Base-by-base conservation (phyloP, 2,329 filamentous ascomycete species). In the Lachnellula cervina region DNA sequence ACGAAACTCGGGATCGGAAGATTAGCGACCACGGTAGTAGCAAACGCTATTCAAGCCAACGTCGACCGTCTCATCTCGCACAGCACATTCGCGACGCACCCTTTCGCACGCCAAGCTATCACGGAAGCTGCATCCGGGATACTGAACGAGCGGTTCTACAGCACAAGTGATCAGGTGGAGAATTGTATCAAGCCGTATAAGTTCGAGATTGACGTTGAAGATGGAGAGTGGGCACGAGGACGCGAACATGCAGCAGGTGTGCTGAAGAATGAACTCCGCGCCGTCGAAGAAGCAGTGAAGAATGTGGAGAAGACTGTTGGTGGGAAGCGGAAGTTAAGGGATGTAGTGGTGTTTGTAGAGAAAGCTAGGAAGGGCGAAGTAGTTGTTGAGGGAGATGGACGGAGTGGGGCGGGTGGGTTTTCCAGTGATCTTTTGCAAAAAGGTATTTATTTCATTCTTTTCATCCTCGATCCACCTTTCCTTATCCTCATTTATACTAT, bases 131-230 rank as follows among this genome's bases (percentile, higher is more conserved):
- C 91, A 1, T 88, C 90, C 0, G 88, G 84, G 25, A 97, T 99
- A 52, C 76, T 99, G 13, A 94, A 94, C 62, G 94, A 99, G 67
- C 81, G 93, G 14, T 96, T 96, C 61, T 97, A 97, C 74, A 94
- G 93, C 72, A 99, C 95, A 1, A 94, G 89, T 60, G 95, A 99
- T 67, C 94, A 97, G 73, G 89, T 99, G 1, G 94, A 99, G 72
- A 97, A 97, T 69, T 99, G 93, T 70, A 95, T 99, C 73, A 99
- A 99, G 72, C 94, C 95, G 0, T 99, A 93, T 77, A 99, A 99
- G 70, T 97, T 93, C 64, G 91, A 97, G 60, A 96, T 99, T 56
- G 94, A 99, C 65, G 86, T 99, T 45, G 90, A 96, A 67, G 89
- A 92, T 40, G 79, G 84, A 7, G 95, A 99, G 70, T 99, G 94